Conservation (phyloP, 2,329 filamentous ascomycete species). For the Fusarium sp. region DNA sequence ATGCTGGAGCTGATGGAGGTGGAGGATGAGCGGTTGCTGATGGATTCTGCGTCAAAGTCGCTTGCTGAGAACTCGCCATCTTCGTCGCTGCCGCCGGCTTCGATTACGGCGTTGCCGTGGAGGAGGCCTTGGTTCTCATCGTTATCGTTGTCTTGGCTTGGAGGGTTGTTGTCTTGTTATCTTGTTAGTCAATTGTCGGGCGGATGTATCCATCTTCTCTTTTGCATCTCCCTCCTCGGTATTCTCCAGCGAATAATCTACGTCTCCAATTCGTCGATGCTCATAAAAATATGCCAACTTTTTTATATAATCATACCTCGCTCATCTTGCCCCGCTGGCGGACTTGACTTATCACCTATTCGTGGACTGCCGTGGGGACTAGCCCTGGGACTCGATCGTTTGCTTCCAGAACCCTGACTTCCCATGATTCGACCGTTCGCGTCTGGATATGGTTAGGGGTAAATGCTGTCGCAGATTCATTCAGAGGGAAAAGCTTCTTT, state of each 20-base stretch:
- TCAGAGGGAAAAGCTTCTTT: background rate
- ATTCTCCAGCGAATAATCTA: background rate
- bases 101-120: slow-evolving; percentile 47
- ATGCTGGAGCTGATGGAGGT: slow-evolving; percentile 50
- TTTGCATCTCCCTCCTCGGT: background rate
- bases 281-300: background rate
- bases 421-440: slow-evolving; percentile 10
- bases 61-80: slow-evolving; percentile 51
- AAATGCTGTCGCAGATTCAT: background rate
- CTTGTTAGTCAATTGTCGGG: slow-evolving; percentile 1
- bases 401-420: background rate
- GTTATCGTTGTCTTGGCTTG: background rate
- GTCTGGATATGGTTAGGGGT: background rate
- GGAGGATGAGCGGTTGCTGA: slow-evolving; percentile 44
- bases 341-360: background rate
- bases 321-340: background rate
- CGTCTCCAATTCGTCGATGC: background rate
- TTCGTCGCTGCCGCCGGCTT: slow-evolving; percentile 49
- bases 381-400: slow-evolving; percentile 11
- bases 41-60: slow-evolving; percentile 47
- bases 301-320: slow-evolving; percentile 20
- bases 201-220: background rate
- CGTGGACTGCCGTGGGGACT: slow-evolving; percentile 14
- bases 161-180: background rate
- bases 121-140: slow-evolving; percentile 41